Percentiles rank a stretch among this genome's conserved stretches.
phyloP scores from a whole-genome alignment of 805 yeast species.

The Brettanomyces naardenensis region DNA sequence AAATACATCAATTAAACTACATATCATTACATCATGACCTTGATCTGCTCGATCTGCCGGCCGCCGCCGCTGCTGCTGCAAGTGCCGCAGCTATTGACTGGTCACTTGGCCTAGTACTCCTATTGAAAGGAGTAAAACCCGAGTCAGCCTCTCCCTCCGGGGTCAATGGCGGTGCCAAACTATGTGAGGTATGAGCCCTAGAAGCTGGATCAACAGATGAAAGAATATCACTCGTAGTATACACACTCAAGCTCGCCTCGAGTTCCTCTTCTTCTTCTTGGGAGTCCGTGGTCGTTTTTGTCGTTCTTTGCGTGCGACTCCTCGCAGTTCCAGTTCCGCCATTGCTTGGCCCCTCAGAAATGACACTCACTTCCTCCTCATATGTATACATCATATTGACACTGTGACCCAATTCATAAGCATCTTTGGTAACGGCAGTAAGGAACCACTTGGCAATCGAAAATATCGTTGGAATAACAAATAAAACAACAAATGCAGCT shows the following conservation, averaged over 20 bases:
- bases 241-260: slow-evolving; percentile 4
- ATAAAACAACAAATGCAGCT: not conserved
- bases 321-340: slow-evolving; percentile 5
- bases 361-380: no score
- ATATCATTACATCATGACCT: no score
- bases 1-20: no score
- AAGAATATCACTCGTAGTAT: not conserved
- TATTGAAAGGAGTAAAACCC: not conserved
- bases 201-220: not conserved
- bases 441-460: not conserved
- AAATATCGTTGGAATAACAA: not conserved
- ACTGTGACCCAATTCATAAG: slow-evolving; percentile 16
- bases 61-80: not conserved
- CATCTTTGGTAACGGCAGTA: slow-evolving; percentile 12
- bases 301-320: slow-evolving; percentile 9
- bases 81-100: not conserved
- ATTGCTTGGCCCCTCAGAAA: no score
- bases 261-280: not conserved
- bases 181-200: not conserved
- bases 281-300: slow-evolving; percentile 6
- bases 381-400: slow-evolving; percentile 19
- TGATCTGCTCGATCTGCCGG: not conserved
- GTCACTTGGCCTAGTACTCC: not conserved
- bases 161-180: not conserved
- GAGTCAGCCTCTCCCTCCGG: not conserved